Conservation (phyloP, 169 alveolate species). For the Theileria orientalis region DNA sequence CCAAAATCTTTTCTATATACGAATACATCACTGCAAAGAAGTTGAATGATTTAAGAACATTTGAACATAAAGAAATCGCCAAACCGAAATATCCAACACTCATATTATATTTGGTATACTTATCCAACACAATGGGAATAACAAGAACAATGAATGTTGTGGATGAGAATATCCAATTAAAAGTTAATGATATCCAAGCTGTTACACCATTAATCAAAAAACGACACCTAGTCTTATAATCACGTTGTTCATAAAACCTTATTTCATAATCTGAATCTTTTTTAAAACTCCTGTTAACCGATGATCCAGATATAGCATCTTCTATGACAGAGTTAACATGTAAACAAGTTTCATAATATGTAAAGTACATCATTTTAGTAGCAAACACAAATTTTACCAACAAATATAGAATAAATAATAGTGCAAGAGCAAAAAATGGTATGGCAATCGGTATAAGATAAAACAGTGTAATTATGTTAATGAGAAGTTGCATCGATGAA, state of each 20-base stretch:
- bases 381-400: constrained; percentile 3
- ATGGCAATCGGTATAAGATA: constrained; percentile 17
- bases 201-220: constrained; percentile 15
- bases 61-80: not conserved
- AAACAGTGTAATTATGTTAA: constrained; percentile 30
- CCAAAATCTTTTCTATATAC: not conserved
- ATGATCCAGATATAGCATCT: constrained; percentile 42
- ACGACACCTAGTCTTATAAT: constrained; percentile 7
- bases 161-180: not conserved
- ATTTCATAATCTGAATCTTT: constrained; percentile 20
- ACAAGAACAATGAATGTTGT: constrained; percentile 6
- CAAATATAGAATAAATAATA: constrained; percentile 6
- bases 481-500: constrained; percentile 3
- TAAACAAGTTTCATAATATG: constrained; percentile 13
- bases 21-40: not conserved
- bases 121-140: not conserved
- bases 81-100: constrained; percentile 7
- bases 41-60: not conserved
- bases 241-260: constrained; percentile 1
- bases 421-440: constrained; percentile 10
- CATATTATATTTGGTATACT: not conserved
- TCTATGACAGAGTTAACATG: constrained; percentile 25
- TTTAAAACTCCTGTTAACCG: constrained; percentile 35
- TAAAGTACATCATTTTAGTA: constrained; percentile 28
- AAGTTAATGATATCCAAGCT: constrained; percentile 33